phyloP scores from a whole-genome alignment of 495 filamentous ascomycete genomes.

The Stereocaulon alpinum region DNA sequence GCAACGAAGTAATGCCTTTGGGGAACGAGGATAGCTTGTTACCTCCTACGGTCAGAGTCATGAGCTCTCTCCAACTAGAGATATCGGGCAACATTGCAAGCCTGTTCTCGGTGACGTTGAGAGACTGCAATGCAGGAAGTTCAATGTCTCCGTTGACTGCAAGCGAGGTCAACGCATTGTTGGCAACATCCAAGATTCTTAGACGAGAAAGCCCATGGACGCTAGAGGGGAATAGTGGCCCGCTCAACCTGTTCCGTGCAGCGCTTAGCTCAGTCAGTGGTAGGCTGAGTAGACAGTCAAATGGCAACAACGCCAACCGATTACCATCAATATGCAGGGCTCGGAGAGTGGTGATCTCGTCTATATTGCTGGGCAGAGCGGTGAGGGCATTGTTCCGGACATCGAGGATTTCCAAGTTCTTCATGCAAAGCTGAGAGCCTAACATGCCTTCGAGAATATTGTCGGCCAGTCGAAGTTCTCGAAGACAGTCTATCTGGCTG shows the following conservation, averaged over 20 bases:
- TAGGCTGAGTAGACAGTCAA: conserved; percentile 52
- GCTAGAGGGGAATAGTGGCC: conserved; percentile 53
- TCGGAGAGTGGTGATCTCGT: conserved; percentile 53
- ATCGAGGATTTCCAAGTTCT: conserved; percentile 67
- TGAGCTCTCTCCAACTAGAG: conserved; percentile 57
- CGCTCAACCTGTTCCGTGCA: conserved; percentile 69
- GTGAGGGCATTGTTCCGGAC: conserved; percentile 71
- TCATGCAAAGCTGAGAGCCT: conserved; percentile 46
- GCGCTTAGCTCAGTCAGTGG: conserved; percentile 64
- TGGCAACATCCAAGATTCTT: conserved; percentile 63
- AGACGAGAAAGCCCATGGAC: conserved; percentile 50
- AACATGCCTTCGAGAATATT: conserved; percentile 64
- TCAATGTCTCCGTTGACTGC: conserved; percentile 39
- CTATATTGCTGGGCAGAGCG: conserved; percentile 59
- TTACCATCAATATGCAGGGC: conserved; percentile 73
- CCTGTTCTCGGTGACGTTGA: conserved; percentile 68
- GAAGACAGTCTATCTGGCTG: conserved; percentile 54
- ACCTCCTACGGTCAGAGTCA: conserved; percentile 64
- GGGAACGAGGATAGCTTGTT: conserved; percentile 70
- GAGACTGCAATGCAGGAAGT: conserved; percentile 61
- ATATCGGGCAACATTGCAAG: conserved; percentile 61
- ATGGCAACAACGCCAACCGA: conserved; percentile 55
- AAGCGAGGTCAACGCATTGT: conserved; percentile 58
- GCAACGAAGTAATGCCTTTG: conserved; percentile 55
- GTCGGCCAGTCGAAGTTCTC: conserved; percentile 71